Base-by-base conservation (phyloP, 257 asterid genomes). In the Fraxinus quadrangulata region DNA sequence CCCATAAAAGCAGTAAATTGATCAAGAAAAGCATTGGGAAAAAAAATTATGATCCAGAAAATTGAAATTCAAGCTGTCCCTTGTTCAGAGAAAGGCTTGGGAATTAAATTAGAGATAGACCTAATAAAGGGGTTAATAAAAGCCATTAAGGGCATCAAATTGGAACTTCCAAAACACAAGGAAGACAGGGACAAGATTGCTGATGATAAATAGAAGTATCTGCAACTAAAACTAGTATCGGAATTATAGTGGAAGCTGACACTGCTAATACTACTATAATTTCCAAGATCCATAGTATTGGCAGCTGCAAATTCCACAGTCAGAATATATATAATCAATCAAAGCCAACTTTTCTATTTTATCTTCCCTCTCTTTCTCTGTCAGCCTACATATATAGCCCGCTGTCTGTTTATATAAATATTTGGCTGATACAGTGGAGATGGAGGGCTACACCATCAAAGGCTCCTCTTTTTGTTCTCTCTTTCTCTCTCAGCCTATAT, bases 171-270 rank as follows among this genome's bases (percentile, higher is more conserved):
- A 83, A 59, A 78, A 80, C 82, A 82, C 59, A 81, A 84, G 86
- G 86, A 82, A 85, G 78, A 80, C 65, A 68, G 42, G 71, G 83
- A 90, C 89, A 87, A 83, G 78, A 79, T 47, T 80, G 85, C 80
- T 82, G 86, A 72, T 33, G 86, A 72, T 47, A 87, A 78, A 80
- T 76, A 45, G 79, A 68, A 70, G 88, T 63, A 70, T 82, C 83
- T 73, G 84, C 75, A 82, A 77, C 70, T 54, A 82, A 84, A 76
- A 81, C 69, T 78, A 66, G 76, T 40, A 87, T 71, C 77, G 75
- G 80, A 77, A 71, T 76, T 77, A 77, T 78, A 78, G 85, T 79
- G 88, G 92, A 79, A 86, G 88, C 86, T 87, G 91, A 85, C 88
- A 84, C 81, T 49, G 59, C 72, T 65, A 67, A 37, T 75, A 81